Base-by-base conservation (phyloP, 352 stramenopile species). In the Aphanomyces euteiches region DNA sequence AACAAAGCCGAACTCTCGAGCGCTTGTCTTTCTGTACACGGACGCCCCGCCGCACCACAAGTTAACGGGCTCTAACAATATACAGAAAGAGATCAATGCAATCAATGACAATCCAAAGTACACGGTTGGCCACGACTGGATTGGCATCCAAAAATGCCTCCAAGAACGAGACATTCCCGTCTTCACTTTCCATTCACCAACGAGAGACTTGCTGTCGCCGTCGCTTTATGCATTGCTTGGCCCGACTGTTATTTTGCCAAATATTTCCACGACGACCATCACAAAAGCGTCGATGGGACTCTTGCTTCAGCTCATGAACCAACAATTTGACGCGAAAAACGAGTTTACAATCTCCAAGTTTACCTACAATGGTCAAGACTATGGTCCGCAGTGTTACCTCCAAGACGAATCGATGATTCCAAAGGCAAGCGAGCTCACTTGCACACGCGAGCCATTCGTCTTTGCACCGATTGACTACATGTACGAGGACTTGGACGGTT, bases 21-120 rank as follows among this genome's bases (percentile, higher is more conserved):
- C 63, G 8, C 6, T 69, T n/a, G 63, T 69, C 4, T 61, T 69
- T 12, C n/a, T 69, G 38, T 69, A 61, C 63, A 69, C 63, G 63
- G 63, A 69, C 2, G 63, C 63, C 4, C 63, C 63, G 36, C 63
- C 63, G 19, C 63, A 69, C 17, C 63, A 69, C 50, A 5, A 8
- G 5, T 36, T 36, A 15, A 69, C 63, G 15, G 4, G 13, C 17
- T 69, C 63, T 7, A 10, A 8, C 13, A 37, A 61, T 36, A 5
- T 37, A 6, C 5, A 13, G 13, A 19, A 37, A 40, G 63, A 69
- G 43, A 64, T 69, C 47, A n/a, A 12, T 7, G 63, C 63, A 6
- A 69, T 69, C 21, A 17, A 19, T 8, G 45, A 10, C 17, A 69
- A 69, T 40, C 63, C 63, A 12, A 45, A 13, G 63, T 69, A 69